Conservation (phyloP, 2,329 filamentous ascomycete species). For the Sporothrix pseudoabietina region DNA sequence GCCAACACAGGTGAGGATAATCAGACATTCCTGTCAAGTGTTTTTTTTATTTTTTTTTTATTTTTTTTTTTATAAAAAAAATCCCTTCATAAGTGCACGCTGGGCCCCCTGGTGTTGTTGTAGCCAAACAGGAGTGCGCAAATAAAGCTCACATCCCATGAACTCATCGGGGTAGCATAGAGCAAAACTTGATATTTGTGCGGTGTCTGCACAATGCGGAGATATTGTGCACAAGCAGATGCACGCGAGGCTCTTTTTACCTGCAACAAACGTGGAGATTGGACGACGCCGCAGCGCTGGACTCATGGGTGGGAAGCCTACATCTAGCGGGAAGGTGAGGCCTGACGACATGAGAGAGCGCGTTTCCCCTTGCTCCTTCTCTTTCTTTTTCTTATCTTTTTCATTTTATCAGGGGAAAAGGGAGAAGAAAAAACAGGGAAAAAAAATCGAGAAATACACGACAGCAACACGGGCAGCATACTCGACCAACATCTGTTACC, state of each 20-base stretch:
- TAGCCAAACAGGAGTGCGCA: slow-evolving; percentile 5
- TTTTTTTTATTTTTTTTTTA: no score
- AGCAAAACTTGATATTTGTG: not conserved
- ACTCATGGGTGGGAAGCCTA: not conserved
- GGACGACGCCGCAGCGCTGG: not conserved
- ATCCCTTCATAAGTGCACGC: no score
- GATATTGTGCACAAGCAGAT: slow-evolving; percentile 5
- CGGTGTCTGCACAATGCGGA: slow-evolving; percentile 9
- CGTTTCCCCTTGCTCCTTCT: not conserved
- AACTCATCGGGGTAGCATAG: not conserved
- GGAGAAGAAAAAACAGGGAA: not conserved
- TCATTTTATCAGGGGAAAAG: not conserved
- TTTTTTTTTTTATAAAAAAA: no score
- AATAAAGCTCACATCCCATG: not conserved
- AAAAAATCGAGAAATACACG: not conserved
- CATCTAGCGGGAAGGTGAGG: not conserved
- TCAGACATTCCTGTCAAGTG: not conserved
- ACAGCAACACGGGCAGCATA: not conserved
- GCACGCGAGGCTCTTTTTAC: not conserved
- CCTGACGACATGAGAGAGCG: not conserved
- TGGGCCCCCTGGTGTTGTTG: not conserved
- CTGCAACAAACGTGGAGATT: slow-evolving; percentile 12
- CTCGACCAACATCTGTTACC: not conserved
- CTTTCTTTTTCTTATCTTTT: not conserved
- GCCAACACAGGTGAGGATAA: not conserved